A percentile compares a stretch with the other conserved stretches of the same genome.
phyloP scores from a whole-genome alignment of 305 asterid species.

The Solanum aculeatissimum region DNA sequence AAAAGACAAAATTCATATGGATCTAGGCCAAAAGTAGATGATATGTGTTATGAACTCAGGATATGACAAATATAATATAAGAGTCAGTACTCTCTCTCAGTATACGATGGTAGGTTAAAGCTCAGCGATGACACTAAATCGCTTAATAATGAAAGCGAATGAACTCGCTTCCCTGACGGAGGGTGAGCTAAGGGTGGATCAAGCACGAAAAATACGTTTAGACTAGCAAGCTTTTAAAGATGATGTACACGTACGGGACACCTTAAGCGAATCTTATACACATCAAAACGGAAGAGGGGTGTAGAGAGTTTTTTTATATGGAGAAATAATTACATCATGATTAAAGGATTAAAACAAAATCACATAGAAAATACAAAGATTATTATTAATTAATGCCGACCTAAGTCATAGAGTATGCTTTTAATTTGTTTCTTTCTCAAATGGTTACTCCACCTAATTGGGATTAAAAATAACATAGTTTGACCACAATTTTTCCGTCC shows the following conservation, averaged over 20 bases:
- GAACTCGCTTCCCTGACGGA: neutral
- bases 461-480: neutral
- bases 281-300: neutral
- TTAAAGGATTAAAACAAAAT: neutral
- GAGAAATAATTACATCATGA: neutral
- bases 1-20: neutral
- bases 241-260: neutral
- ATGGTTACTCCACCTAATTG: neutral
- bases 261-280: neutral
- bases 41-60: neutral
- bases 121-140: no score
- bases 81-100: neutral
- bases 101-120: no score
- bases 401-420: neutral
- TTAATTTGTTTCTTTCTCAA: neutral
- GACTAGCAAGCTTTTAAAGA: neutral
- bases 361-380: neutral
- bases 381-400: neutral
- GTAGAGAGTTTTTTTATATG: neutral
- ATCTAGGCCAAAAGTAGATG: neutral
- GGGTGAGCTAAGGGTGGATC: neutral
- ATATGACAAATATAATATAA: neutral
- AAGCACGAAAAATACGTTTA: neutral
- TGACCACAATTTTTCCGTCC: neutral
- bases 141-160: no score